These are phyloP conservation scores for Canavalia ensiformis DNA, from an alignment of 306 rosid species.

Conservation along the genomic window DNA sequence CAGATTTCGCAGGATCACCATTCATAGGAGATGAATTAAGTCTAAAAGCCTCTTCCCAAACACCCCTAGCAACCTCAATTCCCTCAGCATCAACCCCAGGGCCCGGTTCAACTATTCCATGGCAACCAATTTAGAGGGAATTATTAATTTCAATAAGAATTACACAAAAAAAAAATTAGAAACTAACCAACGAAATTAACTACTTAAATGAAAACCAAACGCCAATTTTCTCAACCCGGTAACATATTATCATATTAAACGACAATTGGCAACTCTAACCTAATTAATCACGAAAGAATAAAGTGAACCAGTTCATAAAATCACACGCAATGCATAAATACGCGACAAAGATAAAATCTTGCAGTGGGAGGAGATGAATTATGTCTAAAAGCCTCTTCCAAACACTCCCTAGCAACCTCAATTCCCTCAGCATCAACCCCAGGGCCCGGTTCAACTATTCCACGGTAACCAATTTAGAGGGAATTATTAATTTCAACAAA, in stretches of 20 bases:
- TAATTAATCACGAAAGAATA: slow-evolving; percentile 18
- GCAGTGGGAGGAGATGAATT: slow-evolving; percentile 41
- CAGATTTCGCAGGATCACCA: slow-evolving; percentile 52
- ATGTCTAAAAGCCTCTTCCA: slow-evolving; percentile 75
- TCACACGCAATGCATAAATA: neutral
- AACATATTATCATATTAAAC: neutral
- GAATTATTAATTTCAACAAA: neutral
- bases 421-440: slow-evolving; percentile 81
- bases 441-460: slow-evolving; percentile 75
- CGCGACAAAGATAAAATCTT: neutral
- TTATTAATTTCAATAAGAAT: neutral
- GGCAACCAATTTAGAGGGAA: slow-evolving; percentile 28
- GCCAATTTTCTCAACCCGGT: neutral
- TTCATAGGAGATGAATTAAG: slow-evolving; percentile 52
- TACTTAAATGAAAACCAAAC: slow-evolving; percentile 10
- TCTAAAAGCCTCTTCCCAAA: slow-evolving; percentile 72
- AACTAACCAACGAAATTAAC: slow-evolving; percentile 1
- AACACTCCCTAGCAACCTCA: slow-evolving; percentile 87
- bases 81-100: slow-evolving; percentile 78
- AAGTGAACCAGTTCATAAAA: slow-evolving; percentile 17
- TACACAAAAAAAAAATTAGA: neutral
- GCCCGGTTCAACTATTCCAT: slow-evolving; percentile 74
- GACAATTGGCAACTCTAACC: slow-evolving; percentile 32
- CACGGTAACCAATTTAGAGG: slow-evolving; percentile 38
- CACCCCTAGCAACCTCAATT: slow-evolving; percentile 87